Percentiles rank a stretch among this genome's conserved stretches.
These are phyloP conservation scores for Paxillus rubicundulus DNA, from an alignment of 768 basidiomycete genomes.

Conservation along the genomic window DNA sequence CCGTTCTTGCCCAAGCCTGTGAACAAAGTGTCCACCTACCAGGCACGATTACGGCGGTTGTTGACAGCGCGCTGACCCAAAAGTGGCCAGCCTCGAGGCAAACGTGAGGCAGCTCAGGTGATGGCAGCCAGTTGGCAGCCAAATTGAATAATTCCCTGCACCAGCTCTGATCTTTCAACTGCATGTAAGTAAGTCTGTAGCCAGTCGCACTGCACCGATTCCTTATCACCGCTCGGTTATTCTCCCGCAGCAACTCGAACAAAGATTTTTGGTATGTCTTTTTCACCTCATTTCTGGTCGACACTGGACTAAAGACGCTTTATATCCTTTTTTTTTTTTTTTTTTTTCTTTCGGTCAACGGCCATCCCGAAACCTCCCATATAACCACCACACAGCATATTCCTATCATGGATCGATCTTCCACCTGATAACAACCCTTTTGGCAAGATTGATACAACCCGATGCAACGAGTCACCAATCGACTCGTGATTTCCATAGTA, in stretches of 20 bases:
- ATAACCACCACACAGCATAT: conserved; percentile 13
- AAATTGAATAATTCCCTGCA: not conserved
- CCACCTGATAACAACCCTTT: conserved; percentile 29
- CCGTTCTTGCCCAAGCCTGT: not conserved
- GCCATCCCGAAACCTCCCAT: conserved; percentile 23
- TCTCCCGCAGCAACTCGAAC: not conserved
- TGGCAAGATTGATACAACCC: conserved; percentile 14
- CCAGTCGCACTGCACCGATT: not conserved
- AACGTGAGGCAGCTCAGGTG: conserved; percentile 17
- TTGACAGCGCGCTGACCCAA: not conserved
- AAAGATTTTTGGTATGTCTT: conserved; percentile 9
- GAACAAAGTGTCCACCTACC: not conserved
- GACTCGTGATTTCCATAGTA: conserved; percentile 12
- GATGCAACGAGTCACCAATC: conserved; percentile 28
- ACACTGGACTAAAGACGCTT: conserved; percentile 3
- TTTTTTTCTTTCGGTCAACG: not conserved
- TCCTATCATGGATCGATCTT: conserved; percentile 34
- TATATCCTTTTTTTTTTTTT: conserved; percentile 4
- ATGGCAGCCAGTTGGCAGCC: not conserved
- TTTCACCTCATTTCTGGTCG: not conserved
- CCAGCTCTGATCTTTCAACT: not conserved
- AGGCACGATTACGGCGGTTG: conserved; percentile 5
- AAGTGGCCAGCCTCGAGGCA: conserved; percentile 27
- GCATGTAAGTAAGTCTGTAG: not conserved
- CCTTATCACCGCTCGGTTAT: conserved; percentile 14